phyloP scores from a whole-genome alignment of 495 filamentous ascomycete genomes.

The Lasiosphaeria hispida region DNA sequence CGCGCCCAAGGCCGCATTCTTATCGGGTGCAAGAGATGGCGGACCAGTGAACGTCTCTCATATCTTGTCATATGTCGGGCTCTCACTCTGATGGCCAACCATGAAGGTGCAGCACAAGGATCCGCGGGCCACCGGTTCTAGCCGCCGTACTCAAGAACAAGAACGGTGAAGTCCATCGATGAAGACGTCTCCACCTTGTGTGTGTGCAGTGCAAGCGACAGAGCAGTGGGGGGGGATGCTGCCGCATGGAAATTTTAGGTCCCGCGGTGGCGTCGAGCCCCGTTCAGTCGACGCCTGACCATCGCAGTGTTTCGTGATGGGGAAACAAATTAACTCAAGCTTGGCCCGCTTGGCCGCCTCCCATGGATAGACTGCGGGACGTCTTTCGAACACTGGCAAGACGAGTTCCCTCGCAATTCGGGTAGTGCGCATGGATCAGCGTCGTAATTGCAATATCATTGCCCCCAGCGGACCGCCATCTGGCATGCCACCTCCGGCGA shows the following conservation, averaged over 20 bases:
- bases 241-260: not conserved
- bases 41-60: too few relatives aligned
- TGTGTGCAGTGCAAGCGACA: not conserved
- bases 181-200: not conserved
- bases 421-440: not conserved
- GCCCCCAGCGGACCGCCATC: not conserved
- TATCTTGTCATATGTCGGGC: too few relatives aligned
- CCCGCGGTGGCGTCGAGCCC: constrained; percentile 2
- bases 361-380: not conserved
- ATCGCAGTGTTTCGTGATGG: not conserved
- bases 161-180: too few relatives aligned
- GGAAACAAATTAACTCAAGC: constrained; percentile 11
- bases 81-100: too few relatives aligned
- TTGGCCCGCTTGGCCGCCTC: constrained; percentile 8
- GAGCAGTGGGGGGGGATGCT: not conserved
- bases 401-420: too few relatives aligned
- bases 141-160: too few relatives aligned
- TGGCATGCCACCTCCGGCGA: not conserved
- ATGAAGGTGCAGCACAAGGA: too few relatives aligned
- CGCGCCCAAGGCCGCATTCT: not conserved
- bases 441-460: not conserved
- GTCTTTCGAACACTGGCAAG: not conserved
- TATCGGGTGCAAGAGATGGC: too few relatives aligned
- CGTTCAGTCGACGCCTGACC: constrained; percentile 6
- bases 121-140: too few relatives aligned